A percentile compares a stretch with the other conserved stretches of the same genome.
These are phyloP conservation scores for Coprinopsis strossmayeri DNA, from an alignment of 768 basidiomycete genomes.

Conservation along the genomic window DNA sequence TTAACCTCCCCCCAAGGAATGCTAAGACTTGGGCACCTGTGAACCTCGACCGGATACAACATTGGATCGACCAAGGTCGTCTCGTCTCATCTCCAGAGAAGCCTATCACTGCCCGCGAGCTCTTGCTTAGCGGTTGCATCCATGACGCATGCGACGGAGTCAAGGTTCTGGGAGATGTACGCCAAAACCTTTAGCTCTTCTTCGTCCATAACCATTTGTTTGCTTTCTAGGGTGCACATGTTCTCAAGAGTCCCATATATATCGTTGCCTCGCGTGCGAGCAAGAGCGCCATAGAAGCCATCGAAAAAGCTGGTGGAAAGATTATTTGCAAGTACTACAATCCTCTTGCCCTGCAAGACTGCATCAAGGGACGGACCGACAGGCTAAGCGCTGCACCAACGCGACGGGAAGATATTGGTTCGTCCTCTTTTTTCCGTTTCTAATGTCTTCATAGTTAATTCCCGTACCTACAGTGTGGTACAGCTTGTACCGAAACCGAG, in stretches of 20 bases:
- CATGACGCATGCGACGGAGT: conserved; percentile 88
- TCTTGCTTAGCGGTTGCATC: conserved; percentile 81
- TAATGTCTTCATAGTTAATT: conserved; percentile 3
- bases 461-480: conserved; percentile 59
- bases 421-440: conserved; percentile 22
- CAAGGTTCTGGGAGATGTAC: conserved; percentile 82
- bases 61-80: conserved; percentile 85
- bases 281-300: conserved; percentile 75
- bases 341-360: conserved; percentile 72
- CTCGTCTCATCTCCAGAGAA: conserved; percentile 69
- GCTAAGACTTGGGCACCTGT: conserved; percentile 74
- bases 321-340: conserved; percentile 93
- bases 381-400: conserved; percentile 73
- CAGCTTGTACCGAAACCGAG: conserved; percentile 63
- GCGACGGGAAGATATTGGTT: conserved; percentile 80
- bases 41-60: conserved; percentile 81
- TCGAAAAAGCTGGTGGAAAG: conserved; percentile 76
- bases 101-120: conserved; percentile 83
- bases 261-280: conserved; percentile 83
- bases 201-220: conserved; percentile 3
- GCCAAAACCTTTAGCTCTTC: conserved; percentile 18
- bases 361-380: conserved; percentile 65
- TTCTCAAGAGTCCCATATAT: conserved; percentile 66
- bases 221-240: conserved; percentile 49
- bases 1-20: conserved; percentile 42